phyloP scores from a whole-genome alignment of 148 eudicot species.

The Vaccinium myrtillus region DNA sequence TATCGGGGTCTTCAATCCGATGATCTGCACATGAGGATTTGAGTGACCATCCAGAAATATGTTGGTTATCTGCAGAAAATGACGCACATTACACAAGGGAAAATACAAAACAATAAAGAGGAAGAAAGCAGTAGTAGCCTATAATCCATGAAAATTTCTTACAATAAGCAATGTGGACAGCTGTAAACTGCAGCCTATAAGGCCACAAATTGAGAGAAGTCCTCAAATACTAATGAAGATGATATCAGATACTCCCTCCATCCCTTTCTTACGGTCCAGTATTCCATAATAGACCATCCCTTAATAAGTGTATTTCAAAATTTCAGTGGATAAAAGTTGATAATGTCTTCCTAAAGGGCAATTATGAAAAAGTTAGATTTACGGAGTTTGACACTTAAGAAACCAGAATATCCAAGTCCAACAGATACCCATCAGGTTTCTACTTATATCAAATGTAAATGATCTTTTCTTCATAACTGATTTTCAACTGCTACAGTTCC shows the following conservation, averaged over 20 bases:
- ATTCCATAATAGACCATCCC: too few species aligned
- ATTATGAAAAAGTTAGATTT: too few species aligned
- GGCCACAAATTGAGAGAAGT: neutral
- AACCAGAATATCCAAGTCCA: neutral
- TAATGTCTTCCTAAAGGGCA: too few species aligned
- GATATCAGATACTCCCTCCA: neutral
- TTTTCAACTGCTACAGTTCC: neutral
- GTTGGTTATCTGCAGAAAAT: slow-evolving; percentile 54
- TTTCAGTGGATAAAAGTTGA: too few species aligned
- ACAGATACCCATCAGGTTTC: neutral
- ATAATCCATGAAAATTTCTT: neutral
- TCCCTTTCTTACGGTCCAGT: too few species aligned
- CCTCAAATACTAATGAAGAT: neutral
- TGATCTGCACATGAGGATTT: slow-evolving; percentile 50
- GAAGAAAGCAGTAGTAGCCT: neutral
- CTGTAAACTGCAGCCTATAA: neutral
- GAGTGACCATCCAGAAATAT: slow-evolving; percentile 71
- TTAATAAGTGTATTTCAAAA: too few species aligned
- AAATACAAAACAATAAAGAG: neutral
- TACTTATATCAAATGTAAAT: neutral
- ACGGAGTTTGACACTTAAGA: neutral
- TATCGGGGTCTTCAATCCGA: slow-evolving; percentile 74
- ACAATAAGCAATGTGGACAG: neutral
- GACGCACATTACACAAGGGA: neutral
- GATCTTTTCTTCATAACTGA: neutral